Conservation (phyloP, 345 rosid species). For the Eucalyptus globulus region DNA sequence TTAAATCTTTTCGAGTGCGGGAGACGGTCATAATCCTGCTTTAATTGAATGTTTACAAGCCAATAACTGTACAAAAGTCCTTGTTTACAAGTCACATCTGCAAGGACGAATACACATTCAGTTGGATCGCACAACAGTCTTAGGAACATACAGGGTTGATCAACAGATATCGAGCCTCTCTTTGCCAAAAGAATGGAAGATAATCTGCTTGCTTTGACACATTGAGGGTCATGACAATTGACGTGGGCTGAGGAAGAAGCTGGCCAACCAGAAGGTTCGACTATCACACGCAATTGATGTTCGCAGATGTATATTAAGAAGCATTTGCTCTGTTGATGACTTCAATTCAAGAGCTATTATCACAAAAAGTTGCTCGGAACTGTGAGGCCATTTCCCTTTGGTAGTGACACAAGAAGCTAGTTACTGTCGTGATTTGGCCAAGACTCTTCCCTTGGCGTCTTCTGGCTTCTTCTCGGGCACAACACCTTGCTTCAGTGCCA, state of each 20-base stretch:
- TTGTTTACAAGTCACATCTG: background rate
- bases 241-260: background rate
- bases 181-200: background rate
- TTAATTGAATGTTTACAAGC: background rate
- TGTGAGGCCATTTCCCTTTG: background rate
- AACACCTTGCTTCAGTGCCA: slow-evolving; percentile 43
- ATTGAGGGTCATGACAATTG: background rate
- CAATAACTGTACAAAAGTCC: background rate
- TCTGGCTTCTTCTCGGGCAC: slow-evolving; percentile 16
- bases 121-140: background rate
- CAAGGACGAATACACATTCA: background rate
- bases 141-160: background rate
- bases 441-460: background rate
- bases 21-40: background rate
- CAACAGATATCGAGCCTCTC: background rate
- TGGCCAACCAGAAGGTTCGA: background rate
- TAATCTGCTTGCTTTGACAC: background rate
- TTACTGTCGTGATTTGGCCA: background rate
- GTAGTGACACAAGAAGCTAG: background rate
- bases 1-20: background rate
- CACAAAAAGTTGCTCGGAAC: background rate
- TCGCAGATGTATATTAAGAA: background rate
- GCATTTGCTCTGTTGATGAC: background rate
- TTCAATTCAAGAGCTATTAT: background rate
- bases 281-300: background rate